These are phyloP conservation scores for Annulohypoxylon maeteangense DNA, from an alignment of 495 filamentous ascomycete species.

Conservation along the genomic window DNA sequence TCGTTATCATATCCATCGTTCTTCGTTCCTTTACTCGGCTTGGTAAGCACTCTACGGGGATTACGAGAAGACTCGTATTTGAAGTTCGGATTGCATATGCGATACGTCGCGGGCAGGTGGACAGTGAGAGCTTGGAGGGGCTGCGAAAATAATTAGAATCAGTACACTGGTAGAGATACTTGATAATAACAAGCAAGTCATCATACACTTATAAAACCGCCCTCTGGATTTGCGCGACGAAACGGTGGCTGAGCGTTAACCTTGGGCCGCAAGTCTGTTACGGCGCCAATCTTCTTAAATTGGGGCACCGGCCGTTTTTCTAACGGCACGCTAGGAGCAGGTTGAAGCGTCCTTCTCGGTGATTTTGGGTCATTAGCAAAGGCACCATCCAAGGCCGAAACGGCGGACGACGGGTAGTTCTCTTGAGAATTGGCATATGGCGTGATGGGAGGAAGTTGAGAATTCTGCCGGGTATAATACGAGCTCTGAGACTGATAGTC, in stretches of 20 bases:
- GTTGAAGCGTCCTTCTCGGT: slow-evolving; percentile 66
- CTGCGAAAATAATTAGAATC: slow-evolving; percentile 57
- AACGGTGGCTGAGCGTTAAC: slow-evolving; percentile 89
- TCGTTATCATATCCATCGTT: slow-evolving; percentile 99
- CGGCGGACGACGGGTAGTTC: slow-evolving; percentile 73
- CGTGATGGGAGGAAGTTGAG: slow-evolving; percentile 78
- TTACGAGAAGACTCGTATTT: slow-evolving; percentile 99
- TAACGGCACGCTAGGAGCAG: slow-evolving; percentile 55
- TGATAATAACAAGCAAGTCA: neutral
- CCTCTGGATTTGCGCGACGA: slow-evolving; percentile 93
- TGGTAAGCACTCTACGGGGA: slow-evolving; percentile 95
- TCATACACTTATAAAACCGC: slow-evolving; percentile 97
- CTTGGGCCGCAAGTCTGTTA: slow-evolving; percentile 81
- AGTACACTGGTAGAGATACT: neutral
- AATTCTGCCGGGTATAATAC: slow-evolving; percentile 62
- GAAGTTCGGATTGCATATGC: slow-evolving; percentile 97
- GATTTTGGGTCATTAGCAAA: slow-evolving; percentile 81
- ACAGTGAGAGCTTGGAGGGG: slow-evolving; percentile 95
- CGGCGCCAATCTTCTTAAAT: slow-evolving; percentile 78
- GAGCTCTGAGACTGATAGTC: slow-evolving; percentile 60
- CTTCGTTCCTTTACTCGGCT: slow-evolving; percentile 98
- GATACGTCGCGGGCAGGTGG: slow-evolving; percentile 93
- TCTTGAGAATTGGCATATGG: slow-evolving; percentile 69
- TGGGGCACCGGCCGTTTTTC: slow-evolving; percentile 84
- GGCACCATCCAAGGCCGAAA: slow-evolving; percentile 73